Evolutionary conservation across 1,284 basidiomycete species (phyloP).

Genomic region (Apiotrichum veenhuisii): DNA sequence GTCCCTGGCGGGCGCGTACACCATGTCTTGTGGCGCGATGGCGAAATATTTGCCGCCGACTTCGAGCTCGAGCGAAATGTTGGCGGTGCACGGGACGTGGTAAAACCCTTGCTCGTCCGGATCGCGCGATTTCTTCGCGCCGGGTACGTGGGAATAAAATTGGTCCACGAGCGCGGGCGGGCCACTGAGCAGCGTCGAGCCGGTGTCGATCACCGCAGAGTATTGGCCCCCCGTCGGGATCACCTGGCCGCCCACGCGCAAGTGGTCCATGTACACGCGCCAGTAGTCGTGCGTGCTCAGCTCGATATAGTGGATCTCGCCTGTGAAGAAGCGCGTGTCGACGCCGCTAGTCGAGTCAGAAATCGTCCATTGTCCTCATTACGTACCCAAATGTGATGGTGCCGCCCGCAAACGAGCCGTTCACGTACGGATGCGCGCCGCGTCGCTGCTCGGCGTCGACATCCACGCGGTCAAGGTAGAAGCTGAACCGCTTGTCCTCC

Average conservation of each 20-base stretch:
- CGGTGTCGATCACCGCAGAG: constrained; percentile 56
- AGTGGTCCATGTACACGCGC: constrained; percentile 41
- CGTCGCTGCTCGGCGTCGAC: constrained; percentile 48
- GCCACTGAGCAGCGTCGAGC: constrained; percentile 85
- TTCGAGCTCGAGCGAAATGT: not conserved
- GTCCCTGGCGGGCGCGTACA: not conserved
- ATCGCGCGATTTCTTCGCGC: constrained; percentile 60
- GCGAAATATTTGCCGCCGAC: constrained; percentile 6
- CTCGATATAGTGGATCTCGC: constrained; percentile 70
- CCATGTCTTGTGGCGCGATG: constrained; percentile 5
- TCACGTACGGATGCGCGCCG: not conserved
- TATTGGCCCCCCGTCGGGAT: constrained; percentile 36
- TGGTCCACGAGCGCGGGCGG: constrained; percentile 60
- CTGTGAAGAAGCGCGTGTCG: constrained; percentile 68
- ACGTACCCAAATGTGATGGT: not conserved
- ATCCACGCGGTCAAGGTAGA: constrained; percentile 72
- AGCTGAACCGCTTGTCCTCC: constrained; percentile 70
- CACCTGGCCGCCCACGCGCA: constrained; percentile 49
- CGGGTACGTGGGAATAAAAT: constrained; percentile 73
- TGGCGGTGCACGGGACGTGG: constrained; percentile 60
- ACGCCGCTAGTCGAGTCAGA: constrained; percentile 1
- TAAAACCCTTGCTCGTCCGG: constrained; percentile 68
- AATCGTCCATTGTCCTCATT: no score
- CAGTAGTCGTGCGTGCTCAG: constrained; percentile 53
- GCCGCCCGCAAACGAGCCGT: not conserved